Percentiles rank a stretch among this genome's conserved stretches.
Conservation (phyloP, 202 grass and related monocot species). For the Zizania palustris region DNA sequence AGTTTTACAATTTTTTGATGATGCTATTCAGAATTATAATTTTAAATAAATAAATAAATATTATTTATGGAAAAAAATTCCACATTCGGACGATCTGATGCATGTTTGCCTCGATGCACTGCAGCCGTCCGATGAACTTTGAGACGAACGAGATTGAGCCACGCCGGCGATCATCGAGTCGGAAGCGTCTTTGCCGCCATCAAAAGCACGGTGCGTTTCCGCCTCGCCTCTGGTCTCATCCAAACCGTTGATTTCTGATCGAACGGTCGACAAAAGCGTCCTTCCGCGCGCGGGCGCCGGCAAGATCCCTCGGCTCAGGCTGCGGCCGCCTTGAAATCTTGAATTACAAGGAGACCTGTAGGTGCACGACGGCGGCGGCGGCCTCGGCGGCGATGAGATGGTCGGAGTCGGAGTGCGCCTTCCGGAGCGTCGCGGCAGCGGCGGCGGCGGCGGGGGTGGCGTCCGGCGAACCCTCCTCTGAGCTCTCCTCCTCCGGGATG, state of each 20-base stretch:
- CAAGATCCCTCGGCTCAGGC: too few species aligned
- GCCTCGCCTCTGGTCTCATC: background rate
- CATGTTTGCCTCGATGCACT: background rate
- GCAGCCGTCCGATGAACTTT: conserved; percentile 12
- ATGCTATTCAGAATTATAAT: too few species aligned
- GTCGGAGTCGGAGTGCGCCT: conserved; percentile 36
- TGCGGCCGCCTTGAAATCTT: too few species aligned
- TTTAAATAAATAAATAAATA: too few species aligned
- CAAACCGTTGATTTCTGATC: background rate
- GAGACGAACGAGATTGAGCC: background rate
- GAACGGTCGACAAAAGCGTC: too few species aligned
- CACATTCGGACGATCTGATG: too few species aligned
- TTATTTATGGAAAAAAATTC: too few species aligned
- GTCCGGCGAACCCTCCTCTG: conserved; percentile 23
- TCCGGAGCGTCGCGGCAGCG: conserved; percentile 20
- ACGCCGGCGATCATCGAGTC: background rate
- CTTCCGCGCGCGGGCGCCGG: too few species aligned
- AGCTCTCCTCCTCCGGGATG: conserved; percentile 51
- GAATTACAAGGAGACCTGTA: too few species aligned
- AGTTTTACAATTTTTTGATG: too few species aligned
- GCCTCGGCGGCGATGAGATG: conserved; percentile 37
- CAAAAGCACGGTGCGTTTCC: too few species aligned
- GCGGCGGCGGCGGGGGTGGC: background rate
- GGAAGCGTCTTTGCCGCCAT: background rate
- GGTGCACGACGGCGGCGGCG: background rate